phyloP scores from a whole-genome alignment of 768 basidiomycete genomes.

The Phanerodontia chrysosporium region DNA sequence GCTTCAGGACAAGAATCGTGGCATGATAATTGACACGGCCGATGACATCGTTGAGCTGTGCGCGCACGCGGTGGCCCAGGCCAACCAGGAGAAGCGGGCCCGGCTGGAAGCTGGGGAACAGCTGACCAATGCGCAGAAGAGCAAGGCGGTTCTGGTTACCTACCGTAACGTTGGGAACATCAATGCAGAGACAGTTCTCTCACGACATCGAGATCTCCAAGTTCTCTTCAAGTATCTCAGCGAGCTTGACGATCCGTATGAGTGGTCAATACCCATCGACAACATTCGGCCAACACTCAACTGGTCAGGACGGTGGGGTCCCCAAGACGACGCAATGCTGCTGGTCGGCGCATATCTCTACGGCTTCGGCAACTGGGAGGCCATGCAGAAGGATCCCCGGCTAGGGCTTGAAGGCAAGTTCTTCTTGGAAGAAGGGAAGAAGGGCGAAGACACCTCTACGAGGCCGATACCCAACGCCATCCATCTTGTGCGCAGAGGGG shows the following conservation, averaged over 20 bases:
- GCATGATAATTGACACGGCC: slow-evolving; percentile 84
- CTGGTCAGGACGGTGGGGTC: slow-evolving; percentile 95
- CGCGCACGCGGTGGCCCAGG: slow-evolving; percentile 76
- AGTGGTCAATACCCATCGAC: slow-evolving; percentile 88
- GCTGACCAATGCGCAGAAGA: slow-evolving; percentile 88
- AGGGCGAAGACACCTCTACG: slow-evolving; percentile 78
- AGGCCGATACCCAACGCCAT: slow-evolving; percentile 96
- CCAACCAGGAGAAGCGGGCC: slow-evolving; percentile 73
- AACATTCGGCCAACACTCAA: slow-evolving; percentile 91
- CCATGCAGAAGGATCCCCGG: slow-evolving; percentile 82
- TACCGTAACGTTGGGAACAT: slow-evolving; percentile 89
- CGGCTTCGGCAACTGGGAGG: slow-evolving; percentile 97
- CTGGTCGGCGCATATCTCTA: slow-evolving; percentile 90
- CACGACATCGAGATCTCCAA: slow-evolving; percentile 82
- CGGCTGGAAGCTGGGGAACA: slow-evolving; percentile 82
- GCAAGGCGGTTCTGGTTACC: slow-evolving; percentile 92
- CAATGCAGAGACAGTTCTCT: slow-evolving; percentile 96
- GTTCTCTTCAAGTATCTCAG: slow-evolving; percentile 79
- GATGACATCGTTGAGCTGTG: slow-evolving; percentile 93
- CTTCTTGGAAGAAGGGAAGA: slow-evolving; percentile 97
- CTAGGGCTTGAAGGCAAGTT: slow-evolving; percentile 89
- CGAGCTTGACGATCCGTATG: slow-evolving; percentile 69
- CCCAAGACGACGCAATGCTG: slow-evolving; percentile 90
- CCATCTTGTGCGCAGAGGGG: slow-evolving; percentile 94
- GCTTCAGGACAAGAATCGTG: slow-evolving; percentile 89